Conservation (phyloP, 345 rosid genomes). For the Chamaenerion angustifolium region DNA sequence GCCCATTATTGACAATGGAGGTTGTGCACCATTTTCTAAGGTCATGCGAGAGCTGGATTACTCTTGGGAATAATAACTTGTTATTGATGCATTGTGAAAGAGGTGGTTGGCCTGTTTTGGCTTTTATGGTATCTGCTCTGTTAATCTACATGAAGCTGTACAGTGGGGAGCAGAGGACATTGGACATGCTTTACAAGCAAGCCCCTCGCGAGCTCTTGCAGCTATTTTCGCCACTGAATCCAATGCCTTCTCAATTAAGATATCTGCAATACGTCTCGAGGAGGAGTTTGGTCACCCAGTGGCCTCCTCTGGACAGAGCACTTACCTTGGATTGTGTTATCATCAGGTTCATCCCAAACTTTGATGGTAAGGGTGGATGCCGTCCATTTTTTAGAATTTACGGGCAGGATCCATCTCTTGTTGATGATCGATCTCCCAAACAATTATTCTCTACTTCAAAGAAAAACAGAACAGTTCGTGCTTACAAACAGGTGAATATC, state of each 20-base stretch:
- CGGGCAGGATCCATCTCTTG: slow-evolving; percentile 75
- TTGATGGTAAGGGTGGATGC: slow-evolving; percentile 64
- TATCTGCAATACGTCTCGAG: slow-evolving; percentile 83
- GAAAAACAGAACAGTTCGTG: slow-evolving; percentile 42
- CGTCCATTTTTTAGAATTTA: slow-evolving; percentile 74
- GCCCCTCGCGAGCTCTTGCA: slow-evolving; percentile 85
- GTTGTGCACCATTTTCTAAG: slow-evolving; percentile 80
- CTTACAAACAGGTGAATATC: slow-evolving; percentile 64
- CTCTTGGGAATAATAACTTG: slow-evolving; percentile 63
- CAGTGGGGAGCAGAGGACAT: slow-evolving; percentile 68
- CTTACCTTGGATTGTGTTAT: slow-evolving; percentile 83
- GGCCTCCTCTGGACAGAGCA: slow-evolving; percentile 94
- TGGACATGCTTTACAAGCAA: slow-evolving; percentile 87
- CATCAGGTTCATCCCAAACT: slow-evolving; percentile 59
- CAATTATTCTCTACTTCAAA: slow-evolving; percentile 48
- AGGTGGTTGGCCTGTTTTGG: slow-evolving; percentile 85
- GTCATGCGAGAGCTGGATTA: slow-evolving; percentile 93
- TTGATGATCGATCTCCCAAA: slow-evolving; percentile 42
- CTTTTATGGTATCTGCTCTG: slow-evolving; percentile 71
- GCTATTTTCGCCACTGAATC: slow-evolving; percentile 65
- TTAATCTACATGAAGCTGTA: slow-evolving; percentile 76
- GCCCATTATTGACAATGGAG: slow-evolving; percentile 74
- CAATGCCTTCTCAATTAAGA: slow-evolving; percentile 74
- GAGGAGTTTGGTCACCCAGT: slow-evolving; percentile 71
- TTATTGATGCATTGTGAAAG: slow-evolving; percentile 80